phyloP scores from a whole-genome alignment of 192 early-diverging fungal species.

The Coemansia javaensis region DNA sequence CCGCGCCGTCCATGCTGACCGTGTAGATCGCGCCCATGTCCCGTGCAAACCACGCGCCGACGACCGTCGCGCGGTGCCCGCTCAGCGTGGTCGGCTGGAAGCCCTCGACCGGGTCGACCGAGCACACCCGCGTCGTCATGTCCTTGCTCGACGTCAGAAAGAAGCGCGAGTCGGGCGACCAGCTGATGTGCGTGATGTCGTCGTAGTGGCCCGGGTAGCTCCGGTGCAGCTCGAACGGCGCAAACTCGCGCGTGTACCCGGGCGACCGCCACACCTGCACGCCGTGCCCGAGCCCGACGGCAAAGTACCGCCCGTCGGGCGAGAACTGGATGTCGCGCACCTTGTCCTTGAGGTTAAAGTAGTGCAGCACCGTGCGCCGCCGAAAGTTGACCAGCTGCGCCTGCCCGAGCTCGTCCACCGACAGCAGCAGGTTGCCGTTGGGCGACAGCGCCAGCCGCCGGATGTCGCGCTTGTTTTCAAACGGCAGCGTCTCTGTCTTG shows the following conservation, averaged over 20 bases:
- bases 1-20: constrained; percentile 80
- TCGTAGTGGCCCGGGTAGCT: constrained; percentile 79
- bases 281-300: constrained; percentile 77
- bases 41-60: constrained; percentile 69
- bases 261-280: constrained; percentile 92
- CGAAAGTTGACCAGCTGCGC: constrained; percentile 82
- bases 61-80: constrained; percentile 78
- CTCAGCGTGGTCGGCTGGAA: constrained; percentile 71
- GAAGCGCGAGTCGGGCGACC: constrained; percentile 81
- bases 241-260: constrained; percentile 84
- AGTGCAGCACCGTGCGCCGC: constrained; percentile 78
- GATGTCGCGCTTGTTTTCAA: constrained; percentile 93
- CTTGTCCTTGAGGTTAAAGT: constrained; percentile 80
- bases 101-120: constrained; percentile 60
- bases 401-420: constrained; percentile 91
- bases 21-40: constrained; percentile 63
- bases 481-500: constrained; percentile 85
- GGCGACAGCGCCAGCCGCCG: constrained; percentile 83
- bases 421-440: constrained; percentile 79
- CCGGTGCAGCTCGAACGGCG: constrained; percentile 82
- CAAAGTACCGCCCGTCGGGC: constrained; percentile 85
- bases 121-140: constrained; percentile 33
- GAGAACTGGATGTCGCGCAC: constrained; percentile 86
- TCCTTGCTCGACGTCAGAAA: constrained; percentile 47
- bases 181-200: constrained; percentile 75